Percentiles rank a stretch among this genome's conserved stretches.
Evolutionary conservation across 2,329 filamentous ascomycete species (phyloP).

Genomic region (Elsinoe ampelina): DNA sequence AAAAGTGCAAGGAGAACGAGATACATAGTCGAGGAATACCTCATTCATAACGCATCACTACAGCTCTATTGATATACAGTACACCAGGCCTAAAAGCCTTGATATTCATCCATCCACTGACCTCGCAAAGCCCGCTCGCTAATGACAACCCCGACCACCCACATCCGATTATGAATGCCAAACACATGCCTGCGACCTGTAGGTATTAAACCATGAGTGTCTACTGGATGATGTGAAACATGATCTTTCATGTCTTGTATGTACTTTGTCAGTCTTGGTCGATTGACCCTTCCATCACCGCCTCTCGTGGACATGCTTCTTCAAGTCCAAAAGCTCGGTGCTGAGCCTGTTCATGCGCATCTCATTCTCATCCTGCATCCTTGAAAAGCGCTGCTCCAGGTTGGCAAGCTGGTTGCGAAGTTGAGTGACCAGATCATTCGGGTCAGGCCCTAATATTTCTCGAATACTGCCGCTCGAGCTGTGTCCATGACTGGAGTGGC

Average conservation of each 20-base stretch:
- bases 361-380: slow-evolving; percentile 41
- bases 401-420: slow-evolving; percentile 43
- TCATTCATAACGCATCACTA: slow-evolving; percentile 1
- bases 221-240: too few relatives aligned
- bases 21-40: background rate
- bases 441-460: slow-evolving; percentile 54
- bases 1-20: background rate
- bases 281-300: background rate
- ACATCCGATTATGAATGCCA: too few relatives aligned
- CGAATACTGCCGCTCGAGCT: slow-evolving; percentile 53
- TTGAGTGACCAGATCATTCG: slow-evolving; percentile 53
- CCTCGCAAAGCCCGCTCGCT: background rate
- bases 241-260: too few relatives aligned
- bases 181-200: too few relatives aligned
- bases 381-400: slow-evolving; percentile 48
- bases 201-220: too few relatives aligned
- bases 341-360: slow-evolving; percentile 35
- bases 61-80: slow-evolving; percentile 1
- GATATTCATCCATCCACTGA: background rate
- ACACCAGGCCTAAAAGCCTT: background rate
- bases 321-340: slow-evolving; percentile 34
- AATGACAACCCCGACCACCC: background rate
- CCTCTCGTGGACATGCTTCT: slow-evolving; percentile 16
- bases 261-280: too few relatives aligned
- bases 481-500: slow-evolving; percentile 43